Evolutionary conservation across 305 asterid species (phyloP).

Genomic region (Fraxinus greggii): DNA sequence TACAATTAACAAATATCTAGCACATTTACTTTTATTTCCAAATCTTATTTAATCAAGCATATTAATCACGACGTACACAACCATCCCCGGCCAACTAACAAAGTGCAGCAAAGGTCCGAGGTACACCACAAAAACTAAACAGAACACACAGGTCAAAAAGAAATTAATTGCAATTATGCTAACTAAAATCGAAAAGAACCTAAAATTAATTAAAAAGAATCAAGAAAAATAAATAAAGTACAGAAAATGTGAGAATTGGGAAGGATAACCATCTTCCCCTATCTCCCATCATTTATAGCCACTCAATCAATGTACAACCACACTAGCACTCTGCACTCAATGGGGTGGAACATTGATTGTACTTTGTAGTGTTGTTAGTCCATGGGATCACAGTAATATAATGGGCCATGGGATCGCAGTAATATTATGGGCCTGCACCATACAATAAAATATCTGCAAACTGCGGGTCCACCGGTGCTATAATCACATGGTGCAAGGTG

Average conservation of each 20-base stretch:
- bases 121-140: neutral
- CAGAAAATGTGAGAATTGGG: neutral
- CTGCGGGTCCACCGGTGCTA: neutral
- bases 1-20: neutral
- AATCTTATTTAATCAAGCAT: neutral
- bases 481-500: neutral
- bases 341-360: neutral
- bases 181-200: neutral
- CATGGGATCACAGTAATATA: neutral
- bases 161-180: neutral
- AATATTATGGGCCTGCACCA: neutral
- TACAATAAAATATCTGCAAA: neutral
- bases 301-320: neutral
- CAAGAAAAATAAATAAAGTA: neutral
- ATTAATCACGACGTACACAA: neutral
- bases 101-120: neutral
- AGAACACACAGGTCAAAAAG: neutral
- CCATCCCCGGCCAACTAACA: neutral
- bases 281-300: neutral
- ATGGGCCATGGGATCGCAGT: neutral
- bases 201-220: neutral
- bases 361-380: neutral
- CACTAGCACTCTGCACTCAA: neutral
- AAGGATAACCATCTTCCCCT: neutral
- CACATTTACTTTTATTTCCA: too few species aligned